Base-by-base conservation (phyloP, 2,329 filamentous ascomycete genomes). In the Ceratocystis eucalypticola region DNA sequence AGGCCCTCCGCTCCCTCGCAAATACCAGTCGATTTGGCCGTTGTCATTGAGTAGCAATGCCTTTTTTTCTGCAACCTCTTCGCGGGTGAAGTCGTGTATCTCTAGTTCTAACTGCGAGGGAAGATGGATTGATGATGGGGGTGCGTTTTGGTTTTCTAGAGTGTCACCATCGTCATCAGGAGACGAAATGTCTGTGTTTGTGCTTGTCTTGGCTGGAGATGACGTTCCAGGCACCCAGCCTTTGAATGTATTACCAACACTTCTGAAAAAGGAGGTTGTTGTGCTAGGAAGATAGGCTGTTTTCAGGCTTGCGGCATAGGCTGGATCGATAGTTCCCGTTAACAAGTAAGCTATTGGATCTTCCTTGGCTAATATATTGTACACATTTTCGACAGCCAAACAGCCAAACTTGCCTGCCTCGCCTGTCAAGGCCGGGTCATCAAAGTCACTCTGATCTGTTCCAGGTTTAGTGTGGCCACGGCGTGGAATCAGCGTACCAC, bases 21-120 rank as follows among this genome's bases (percentile, higher is more conserved):
- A 78, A 71, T 88, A 95, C 75, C 85, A 99, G 74, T 99, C 94
- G 50, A 99, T 87, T 76, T 99, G 94, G 0, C 92, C 93, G 70
- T 97, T 97, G 71, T 99, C 94, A 71, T 99, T 99, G 3, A 99
- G 82, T 6, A 96, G 75, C 69, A 86, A 87, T 70, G 92, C 91
- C 71, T 93, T 87, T 74, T 88, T 91, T 77, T 97, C 94, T 0
- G 92, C 93, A 65, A 96, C 84, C 72, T 96, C 92, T 74, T 97
- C 93, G 2, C 90, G 84, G 0, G 88, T 88, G 73, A 99, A 99
- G 74, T 99, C 89, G 73, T 97, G 94, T 0, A 93, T 93, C 73
- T 97, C 93, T 64, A 99, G 82, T 74, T 99, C 94, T n/a, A 97
- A 78, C 71, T 85, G 84, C 17, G 81, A 87, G 0, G 81, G 82